Evolutionary conservation across 768 basidiomycete species (phyloP), one percentile per base, ranked within the genome.

Genomic region (Termitomyces sp.): DNA sequence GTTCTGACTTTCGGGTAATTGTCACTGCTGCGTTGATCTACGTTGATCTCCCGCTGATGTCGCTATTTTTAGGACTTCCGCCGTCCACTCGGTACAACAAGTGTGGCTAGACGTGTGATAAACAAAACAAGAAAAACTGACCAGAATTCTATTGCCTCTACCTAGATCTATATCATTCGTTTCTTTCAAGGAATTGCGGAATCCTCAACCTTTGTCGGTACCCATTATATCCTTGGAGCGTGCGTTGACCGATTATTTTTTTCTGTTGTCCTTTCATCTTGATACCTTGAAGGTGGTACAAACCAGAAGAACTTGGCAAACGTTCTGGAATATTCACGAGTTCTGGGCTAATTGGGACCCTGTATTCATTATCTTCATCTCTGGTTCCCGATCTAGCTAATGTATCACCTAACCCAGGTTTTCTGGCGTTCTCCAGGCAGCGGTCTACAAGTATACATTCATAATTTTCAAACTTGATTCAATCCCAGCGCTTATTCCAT

Each of bases 181-280:
- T 89, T 91, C 67, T 79, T 89, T 55, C 87, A 88, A 69, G 89
- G 86, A 24, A 74, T 89, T 56, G 81, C 84, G 7, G 89, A 91
- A 69, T 81, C 87, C 0, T 88, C 87, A 8, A 91, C 88, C 1
- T 91, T 91, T 68, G 86, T 86, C 27, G 89, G 89, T 36, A 84
- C 86, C 16, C 87, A 87, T 62, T 87, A 87, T 64, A 75, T 89
- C 61, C 82, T 89, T 18, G 87, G 88, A 61, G 85, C 85, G 87
- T 88, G 64, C 57, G 84, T 78, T 1, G 22, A 45, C 5, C 47
- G n/a, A 26, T 32, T 5, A 42, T 46, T 27, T 52, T 8, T 26
- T 40, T 20, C 13, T 45, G 43, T 26, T 27, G 36, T 26, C 6
- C 30, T 32, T 60, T 10, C 24, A 32, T 42, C 39, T 30, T 20